Conservation (phyloP, 257 asterid species). For the Misopates orontium region DNA sequence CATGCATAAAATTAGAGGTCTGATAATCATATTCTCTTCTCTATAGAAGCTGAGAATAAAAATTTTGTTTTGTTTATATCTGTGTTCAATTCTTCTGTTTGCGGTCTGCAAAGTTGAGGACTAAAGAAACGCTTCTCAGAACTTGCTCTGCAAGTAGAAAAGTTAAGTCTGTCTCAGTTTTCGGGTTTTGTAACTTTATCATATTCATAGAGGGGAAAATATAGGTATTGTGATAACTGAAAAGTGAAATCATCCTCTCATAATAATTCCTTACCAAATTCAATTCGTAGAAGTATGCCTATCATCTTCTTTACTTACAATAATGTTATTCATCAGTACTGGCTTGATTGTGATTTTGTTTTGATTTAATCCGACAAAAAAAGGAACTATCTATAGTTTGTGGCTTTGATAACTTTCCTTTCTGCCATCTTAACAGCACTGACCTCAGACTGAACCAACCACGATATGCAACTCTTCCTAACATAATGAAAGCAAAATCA, state of each 20-base stretch:
- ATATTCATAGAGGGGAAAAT: neutral
- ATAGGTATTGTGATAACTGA: neutral
- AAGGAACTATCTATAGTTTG: neutral
- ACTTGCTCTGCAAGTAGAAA: neutral
- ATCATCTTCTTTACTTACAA: neutral
- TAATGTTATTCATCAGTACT: neutral
- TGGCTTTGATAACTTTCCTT: slow-evolving; percentile 15
- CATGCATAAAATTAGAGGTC: too few species aligned
- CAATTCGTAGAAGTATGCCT: neutral
- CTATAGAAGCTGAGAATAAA: too few species aligned
- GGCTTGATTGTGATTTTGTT: neutral
- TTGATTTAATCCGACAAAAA: neutral
- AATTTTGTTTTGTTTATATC: too few species aligned
- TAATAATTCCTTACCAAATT: neutral
- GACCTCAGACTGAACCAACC: slow-evolving; percentile 94
- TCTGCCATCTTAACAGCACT: slow-evolving; percentile 48
- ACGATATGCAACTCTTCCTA: slow-evolving; percentile 91
- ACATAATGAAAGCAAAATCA: slow-evolving; percentile 96
- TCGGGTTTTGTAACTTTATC: neutral
- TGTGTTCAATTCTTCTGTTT: too few species aligned
- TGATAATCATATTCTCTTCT: too few species aligned
- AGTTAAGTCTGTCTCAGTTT: neutral
- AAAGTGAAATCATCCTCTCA: neutral
- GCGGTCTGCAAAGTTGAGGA: too few species aligned
- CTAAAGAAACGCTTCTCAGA: neutral